phyloP scores from a whole-genome alignment of 2,329 filamentous ascomycete genomes.

The Zopfia rhizophila region DNA sequence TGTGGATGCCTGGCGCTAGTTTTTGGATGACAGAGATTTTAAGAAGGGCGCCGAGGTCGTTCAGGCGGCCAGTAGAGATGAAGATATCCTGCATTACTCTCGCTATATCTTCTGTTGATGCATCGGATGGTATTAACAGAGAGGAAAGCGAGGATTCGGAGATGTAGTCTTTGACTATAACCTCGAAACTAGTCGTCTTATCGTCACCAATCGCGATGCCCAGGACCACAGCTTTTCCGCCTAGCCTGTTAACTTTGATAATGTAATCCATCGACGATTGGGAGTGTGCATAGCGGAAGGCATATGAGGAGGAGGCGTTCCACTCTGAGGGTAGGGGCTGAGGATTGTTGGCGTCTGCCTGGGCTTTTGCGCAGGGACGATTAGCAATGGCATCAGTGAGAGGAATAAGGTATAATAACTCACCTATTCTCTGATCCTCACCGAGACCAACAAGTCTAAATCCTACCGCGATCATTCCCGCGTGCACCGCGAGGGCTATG shows the following conservation, averaged over 20 bases:
- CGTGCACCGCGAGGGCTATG: slow-evolving; percentile 84
- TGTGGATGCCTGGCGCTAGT: slow-evolving; percentile 79
- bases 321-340: slow-evolving; percentile 78
- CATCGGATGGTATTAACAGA: slow-evolving; percentile 61
- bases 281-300: slow-evolving; percentile 86
- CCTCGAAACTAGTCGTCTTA: slow-evolving; percentile 80
- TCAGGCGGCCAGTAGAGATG: slow-evolving; percentile 75
- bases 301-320: slow-evolving; percentile 78
- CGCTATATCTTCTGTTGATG: slow-evolving; percentile 57
- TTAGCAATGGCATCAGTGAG: slow-evolving; percentile 21
- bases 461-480: slow-evolving; percentile 80
- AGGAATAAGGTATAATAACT: slow-evolving; percentile 26
- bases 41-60: slow-evolving; percentile 74
- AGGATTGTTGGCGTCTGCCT: slow-evolving; percentile 65
- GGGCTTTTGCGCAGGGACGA: slow-evolving; percentile 62
- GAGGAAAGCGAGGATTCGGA: slow-evolving; percentile 68
- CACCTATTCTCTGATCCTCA: slow-evolving; percentile 81
- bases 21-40: slow-evolving; percentile 86
- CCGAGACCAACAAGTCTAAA: slow-evolving; percentile 86
- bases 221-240: slow-evolving; percentile 83
- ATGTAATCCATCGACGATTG: slow-evolving; percentile 88
- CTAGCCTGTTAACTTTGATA: slow-evolving; percentile 82
- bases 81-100: slow-evolving; percentile 68
- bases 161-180: slow-evolving; percentile 79
- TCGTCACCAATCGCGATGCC: slow-evolving; percentile 84